Conservation (phyloP, 129 eudicot species). For the Flaveria ramosissima region DNA sequence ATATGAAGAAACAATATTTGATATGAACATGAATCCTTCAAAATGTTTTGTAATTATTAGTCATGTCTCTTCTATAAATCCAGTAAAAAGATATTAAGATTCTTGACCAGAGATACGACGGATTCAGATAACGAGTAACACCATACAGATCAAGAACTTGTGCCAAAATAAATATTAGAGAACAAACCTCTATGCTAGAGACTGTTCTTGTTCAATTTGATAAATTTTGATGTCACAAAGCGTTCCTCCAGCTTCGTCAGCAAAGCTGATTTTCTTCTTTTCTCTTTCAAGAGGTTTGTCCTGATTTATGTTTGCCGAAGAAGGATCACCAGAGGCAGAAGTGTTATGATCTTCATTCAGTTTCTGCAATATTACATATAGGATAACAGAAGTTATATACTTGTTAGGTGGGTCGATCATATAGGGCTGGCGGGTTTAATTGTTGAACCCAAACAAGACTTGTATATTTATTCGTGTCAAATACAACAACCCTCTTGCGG, state of each 20-base stretch:
- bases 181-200: neutral
- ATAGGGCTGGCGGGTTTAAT: no score
- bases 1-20: neutral
- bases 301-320: slow-evolving; percentile 25
- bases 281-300: slow-evolving; percentile 39
- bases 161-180: neutral
- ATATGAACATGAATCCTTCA: slow-evolving; percentile 2
- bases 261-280: slow-evolving; percentile 67
- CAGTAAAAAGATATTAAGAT: neutral
- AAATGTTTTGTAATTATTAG: neutral
- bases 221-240: slow-evolving; percentile 73
- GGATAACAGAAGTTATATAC: neutral
- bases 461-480: no score
- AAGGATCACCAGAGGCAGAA: slow-evolving; percentile 25
- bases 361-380: slow-evolving; percentile 36
- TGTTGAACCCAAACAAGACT: no score
- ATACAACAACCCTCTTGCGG: no score
- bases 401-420: no score
- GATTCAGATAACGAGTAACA: neutral
- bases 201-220: slow-evolving; percentile 35
- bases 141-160: neutral
- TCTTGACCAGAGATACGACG: neutral
- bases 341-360: slow-evolving; percentile 41
- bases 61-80: neutral
- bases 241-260: slow-evolving; percentile 89